A percentile compares a stretch with the other conserved stretches of the same genome.
Evolutionary conservation across 148 eudicot genomes (phyloP).

Genomic region (Rhododendron williamsianum): DNA sequence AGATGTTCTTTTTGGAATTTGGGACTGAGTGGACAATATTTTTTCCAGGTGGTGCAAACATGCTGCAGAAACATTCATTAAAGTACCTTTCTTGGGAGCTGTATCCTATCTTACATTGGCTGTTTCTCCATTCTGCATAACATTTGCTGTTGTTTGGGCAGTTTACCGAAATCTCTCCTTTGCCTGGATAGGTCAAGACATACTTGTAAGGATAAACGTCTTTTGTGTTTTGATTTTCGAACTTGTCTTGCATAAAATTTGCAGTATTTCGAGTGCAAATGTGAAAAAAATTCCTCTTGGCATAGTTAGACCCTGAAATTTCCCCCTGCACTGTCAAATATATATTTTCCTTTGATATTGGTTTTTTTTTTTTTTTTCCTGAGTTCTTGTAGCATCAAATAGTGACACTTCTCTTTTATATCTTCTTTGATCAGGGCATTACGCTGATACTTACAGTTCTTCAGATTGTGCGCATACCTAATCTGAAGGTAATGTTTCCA

Average conservation of each 20-base stretch:
- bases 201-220: slow-evolving; percentile 56
- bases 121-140: slow-evolving; percentile 78
- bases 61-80: slow-evolving; percentile 47
- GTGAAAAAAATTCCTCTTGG: background rate
- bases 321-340: background rate
- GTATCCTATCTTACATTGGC: slow-evolving; percentile 69
- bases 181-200: slow-evolving; percentile 93
- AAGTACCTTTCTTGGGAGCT: slow-evolving; percentile 75
- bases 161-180: slow-evolving; percentile 43
- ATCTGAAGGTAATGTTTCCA: slow-evolving; percentile 62
- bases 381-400: background rate
- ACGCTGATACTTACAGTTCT: slow-evolving; percentile 75
- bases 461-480: slow-evolving; percentile 76
- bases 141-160: slow-evolving; percentile 71
- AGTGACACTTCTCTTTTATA: slow-evolving; percentile 2
- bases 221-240: background rate
- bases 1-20: background rate
- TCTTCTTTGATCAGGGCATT: slow-evolving; percentile 54
- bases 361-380: background rate
- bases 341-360: background rate
- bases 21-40: background rate
- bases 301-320: background rate
- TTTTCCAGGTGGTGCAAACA: slow-evolving; percentile 58
- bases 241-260: background rate
- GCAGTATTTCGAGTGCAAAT: background rate